Evolutionary conservation across 495 filamentous ascomycete genomes (phyloP), one percentile per base, ranked within the genome.

Genomic region (Penicillium malachiteum): DNA sequence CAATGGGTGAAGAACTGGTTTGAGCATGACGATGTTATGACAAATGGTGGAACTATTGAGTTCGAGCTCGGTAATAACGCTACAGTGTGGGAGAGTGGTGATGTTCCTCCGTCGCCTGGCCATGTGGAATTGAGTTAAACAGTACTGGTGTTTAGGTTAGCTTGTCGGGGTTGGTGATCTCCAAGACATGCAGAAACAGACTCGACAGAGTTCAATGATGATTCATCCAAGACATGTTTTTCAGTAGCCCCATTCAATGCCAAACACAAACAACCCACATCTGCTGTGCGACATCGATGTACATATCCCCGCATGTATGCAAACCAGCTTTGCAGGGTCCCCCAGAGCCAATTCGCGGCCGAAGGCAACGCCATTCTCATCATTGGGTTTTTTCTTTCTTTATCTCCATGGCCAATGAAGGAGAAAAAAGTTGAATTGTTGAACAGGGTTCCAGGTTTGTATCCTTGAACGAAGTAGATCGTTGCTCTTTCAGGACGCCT

Each of bases 11-110:
- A 78, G 68, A 76, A 79, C 37, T 88, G 86, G 86, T 70, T 88
- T 12, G 74, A 76, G 45, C 87, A 84, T 77, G 69, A 80, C 5
- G 84, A 89, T 60, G 60, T 87, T 12, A 88, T 89, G 71, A 77
- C 68, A 1, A 70, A 85, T 40, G 85, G 85, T 5, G 85, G 86
- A 0, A 78, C 67, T 2, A 64, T 88, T 58, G 81, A 88, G 48
- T 88, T 88, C 68, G 78, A 79, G 5, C 70, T 88, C 11, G 86
- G 85, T 0, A 18, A 64, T 4, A 71, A 83, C 48, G 74, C 76
- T 16, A 75, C 41, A 32, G 57, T 71, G 21, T 87, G 84, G 85
- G 79, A 81, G 30, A 82, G 78, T 33, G 84, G 84, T 0, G 69
- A 68, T 50, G 65, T 78, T 47, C 86, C 87, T n/a, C 85, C 82